Evolutionary conservation across 2,329 filamentous ascomycete species (phyloP).

Genomic region (Neopestalotiopsis sp.): DNA sequence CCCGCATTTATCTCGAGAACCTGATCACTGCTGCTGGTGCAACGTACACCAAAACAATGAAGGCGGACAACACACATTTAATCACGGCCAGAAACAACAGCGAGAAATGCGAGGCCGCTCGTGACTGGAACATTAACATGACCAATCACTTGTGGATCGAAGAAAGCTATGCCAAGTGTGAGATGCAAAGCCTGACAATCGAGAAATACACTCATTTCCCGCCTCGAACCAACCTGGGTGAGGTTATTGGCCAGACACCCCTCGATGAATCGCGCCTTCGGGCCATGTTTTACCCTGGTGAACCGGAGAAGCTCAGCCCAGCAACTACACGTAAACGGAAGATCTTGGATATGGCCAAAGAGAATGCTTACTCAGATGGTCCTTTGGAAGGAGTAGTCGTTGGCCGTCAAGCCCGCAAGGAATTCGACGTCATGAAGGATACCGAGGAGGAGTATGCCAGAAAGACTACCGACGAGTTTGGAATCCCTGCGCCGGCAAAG

Average conservation of each 20-base stretch:
- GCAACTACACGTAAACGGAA: conserved; percentile 54
- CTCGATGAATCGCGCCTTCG: conserved; percentile 69
- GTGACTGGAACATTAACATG: conserved; percentile 89
- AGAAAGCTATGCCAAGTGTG: conserved; percentile 92
- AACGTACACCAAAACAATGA: conserved; percentile 93
- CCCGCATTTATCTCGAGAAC: conserved; percentile 91
- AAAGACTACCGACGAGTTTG: conserved; percentile 38
- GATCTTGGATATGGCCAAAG: conserved; percentile 54
- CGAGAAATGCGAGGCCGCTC: conserved; percentile 91
- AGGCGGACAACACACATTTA: conserved; percentile 92
- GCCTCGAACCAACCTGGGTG: conserved; percentile 85
- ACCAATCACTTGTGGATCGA: conserved; percentile 97
- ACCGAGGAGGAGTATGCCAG: conserved; percentile 41
- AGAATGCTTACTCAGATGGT: conserved; percentile 53
- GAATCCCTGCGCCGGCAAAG: conserved; percentile 34
- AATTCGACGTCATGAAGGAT: conserved; percentile 51
- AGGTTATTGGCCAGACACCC: conserved; percentile 88
- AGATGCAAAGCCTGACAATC: conserved; percentile 73
- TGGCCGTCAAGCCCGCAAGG: conserved; percentile 44
- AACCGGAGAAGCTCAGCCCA: conserved; percentile 48
- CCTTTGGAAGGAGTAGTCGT: conserved; percentile 53
- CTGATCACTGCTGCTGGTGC: conserved; percentile 84
- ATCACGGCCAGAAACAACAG: conserved; percentile 88
- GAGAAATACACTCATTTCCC: conserved; percentile 87
- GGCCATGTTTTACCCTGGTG: conserved; percentile 73